These are phyloP conservation scores for Nyssa sinensis DNA, from an alignment of 148 eudicot genomes.

Conservation along the genomic window DNA sequence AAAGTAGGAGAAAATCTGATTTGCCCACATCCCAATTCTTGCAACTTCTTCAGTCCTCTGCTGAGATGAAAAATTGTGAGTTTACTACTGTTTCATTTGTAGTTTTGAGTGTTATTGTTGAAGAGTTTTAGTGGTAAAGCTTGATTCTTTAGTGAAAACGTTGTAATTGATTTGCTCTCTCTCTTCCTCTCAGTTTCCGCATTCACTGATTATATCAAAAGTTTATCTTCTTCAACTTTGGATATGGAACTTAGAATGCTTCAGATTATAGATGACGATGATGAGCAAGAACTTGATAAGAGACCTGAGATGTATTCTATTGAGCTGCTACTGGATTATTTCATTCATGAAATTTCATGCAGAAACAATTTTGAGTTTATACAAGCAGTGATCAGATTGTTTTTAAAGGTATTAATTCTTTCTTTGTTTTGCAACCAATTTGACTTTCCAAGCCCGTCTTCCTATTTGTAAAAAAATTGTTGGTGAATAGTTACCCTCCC, in stretches of 20 bases:
- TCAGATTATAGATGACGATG: slow-evolving; percentile 79
- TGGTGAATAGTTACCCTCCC: not conserved
- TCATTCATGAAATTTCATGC: slow-evolving; percentile 68
- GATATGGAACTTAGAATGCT: slow-evolving; percentile 97
- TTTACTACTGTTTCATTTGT: not conserved
- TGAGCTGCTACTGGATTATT: slow-evolving; percentile 82
- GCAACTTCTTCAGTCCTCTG: slow-evolving; percentile 61
- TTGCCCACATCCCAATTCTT: slow-evolving; percentile 52
- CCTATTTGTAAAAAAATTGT: not conserved
- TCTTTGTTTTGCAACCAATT: not conserved
- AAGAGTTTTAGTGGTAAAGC: not conserved
- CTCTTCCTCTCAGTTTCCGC: slow-evolving; percentile 64
- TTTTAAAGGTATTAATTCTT: slow-evolving; percentile 65
- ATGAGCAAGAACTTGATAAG: slow-evolving; percentile 46
- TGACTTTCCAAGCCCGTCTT: not conserved
- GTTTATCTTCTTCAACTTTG: slow-evolving; percentile 79
- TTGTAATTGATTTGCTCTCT: not conserved
- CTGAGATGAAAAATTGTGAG: slow-evolving; percentile 67
- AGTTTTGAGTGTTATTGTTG: not conserved
- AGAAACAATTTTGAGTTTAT: slow-evolving; percentile 88
- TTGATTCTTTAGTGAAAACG: not conserved
- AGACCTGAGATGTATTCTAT: slow-evolving; percentile 63
- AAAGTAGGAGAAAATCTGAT: slow-evolving; percentile 23
- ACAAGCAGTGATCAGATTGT: slow-evolving; percentile 79
- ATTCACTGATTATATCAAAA: slow-evolving; percentile 82